Evolutionary conservation across 2,329 filamentous ascomycete species (phyloP).

Genomic region (Decorospora gaudefroyi): DNA sequence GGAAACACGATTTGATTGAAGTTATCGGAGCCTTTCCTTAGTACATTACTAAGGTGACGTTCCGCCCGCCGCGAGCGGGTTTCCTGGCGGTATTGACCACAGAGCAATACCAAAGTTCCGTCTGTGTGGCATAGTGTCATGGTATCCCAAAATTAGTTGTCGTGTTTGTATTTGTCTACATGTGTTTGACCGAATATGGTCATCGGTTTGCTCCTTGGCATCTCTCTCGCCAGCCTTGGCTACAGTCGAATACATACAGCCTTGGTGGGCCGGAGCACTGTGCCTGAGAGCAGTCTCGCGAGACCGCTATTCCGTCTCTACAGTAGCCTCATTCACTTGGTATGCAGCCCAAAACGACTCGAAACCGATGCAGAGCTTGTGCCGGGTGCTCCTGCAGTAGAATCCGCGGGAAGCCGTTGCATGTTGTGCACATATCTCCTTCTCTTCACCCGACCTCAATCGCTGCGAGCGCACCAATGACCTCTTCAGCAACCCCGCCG

Average conservation of each 20-base stretch:
- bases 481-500: conserved; percentile 82
- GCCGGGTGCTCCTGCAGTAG: too few relatives aligned
- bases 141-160: conserved; percentile 2
- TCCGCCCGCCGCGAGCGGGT: too few relatives aligned
- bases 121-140: background rate
- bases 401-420: conserved; percentile 1
- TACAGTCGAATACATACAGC: too few relatives aligned
- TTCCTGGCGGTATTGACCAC: conserved; percentile 8
- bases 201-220: conserved; percentile 1
- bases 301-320: too few relatives aligned
- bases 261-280: too few relatives aligned
- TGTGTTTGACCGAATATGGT: conserved; percentile 3
- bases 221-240: background rate
- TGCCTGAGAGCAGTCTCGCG: too few relatives aligned
- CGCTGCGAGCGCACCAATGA: conserved; percentile 77
- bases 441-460: conserved; percentile 60
- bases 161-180: conserved; percentile 11
- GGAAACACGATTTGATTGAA: conserved; percentile 11
- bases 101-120: conserved; percentile 6
- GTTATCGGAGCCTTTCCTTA: conserved; percentile 8
- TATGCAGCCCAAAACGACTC: too few relatives aligned
- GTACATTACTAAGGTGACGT: conserved; percentile 9
- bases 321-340: too few relatives aligned
- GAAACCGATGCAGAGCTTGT: too few relatives aligned
- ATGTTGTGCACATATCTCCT: conserved; percentile 1